Conservation (phyloP, 352 stramenopile genomes). For the Phytophthora idaei region DNA sequence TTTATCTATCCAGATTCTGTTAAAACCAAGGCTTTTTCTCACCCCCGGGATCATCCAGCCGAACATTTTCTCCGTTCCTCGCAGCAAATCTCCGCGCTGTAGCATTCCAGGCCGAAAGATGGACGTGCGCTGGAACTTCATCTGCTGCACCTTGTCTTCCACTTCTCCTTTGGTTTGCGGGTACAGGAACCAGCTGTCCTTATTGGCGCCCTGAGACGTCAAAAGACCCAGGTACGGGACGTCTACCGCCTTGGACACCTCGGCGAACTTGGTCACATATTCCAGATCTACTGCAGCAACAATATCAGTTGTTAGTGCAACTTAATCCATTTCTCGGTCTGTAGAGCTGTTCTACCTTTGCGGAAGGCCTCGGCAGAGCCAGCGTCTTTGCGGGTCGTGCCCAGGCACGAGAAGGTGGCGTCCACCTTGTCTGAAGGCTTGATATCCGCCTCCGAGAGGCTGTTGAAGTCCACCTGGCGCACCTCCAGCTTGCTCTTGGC, state of each 20-base stretch:
- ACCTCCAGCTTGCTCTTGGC: constrained; percentile 66
- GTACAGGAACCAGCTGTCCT: constrained; percentile 83
- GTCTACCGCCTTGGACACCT: constrained; percentile 50
- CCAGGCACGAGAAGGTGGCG: constrained; percentile 73
- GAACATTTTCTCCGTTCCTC: constrained; percentile 57
- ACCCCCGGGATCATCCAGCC: constrained; percentile 60
- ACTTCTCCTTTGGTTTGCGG: constrained; percentile 77
- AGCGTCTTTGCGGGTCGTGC: constrained; percentile 76
- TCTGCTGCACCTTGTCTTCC: constrained; percentile 64
- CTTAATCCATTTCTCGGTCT: not conserved
- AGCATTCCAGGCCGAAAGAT: constrained; percentile 71
- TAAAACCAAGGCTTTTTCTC: constrained; percentile 16
- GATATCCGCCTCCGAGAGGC: constrained; percentile 42
- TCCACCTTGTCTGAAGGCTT: constrained; percentile 53
- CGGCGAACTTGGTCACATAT: constrained; percentile 62
- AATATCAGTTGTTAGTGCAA: constrained; percentile 13
- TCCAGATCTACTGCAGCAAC: constrained; percentile 64
- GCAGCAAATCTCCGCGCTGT: constrained; percentile 59
- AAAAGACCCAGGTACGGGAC: constrained; percentile 73
- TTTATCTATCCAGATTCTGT: not conserved
- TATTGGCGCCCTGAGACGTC: constrained; percentile 62
- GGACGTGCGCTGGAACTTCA: constrained; percentile 57
- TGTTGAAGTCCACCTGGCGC: constrained; percentile 64
- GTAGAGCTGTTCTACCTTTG: constrained; percentile 49
- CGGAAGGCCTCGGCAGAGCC: constrained; percentile 69